Percentiles rank a stretch among this genome's conserved stretches.
These are phyloP conservation scores for Backusella luteola DNA, from an alignment of 192 early-diverging fungal species.

Conservation along the genomic window DNA sequence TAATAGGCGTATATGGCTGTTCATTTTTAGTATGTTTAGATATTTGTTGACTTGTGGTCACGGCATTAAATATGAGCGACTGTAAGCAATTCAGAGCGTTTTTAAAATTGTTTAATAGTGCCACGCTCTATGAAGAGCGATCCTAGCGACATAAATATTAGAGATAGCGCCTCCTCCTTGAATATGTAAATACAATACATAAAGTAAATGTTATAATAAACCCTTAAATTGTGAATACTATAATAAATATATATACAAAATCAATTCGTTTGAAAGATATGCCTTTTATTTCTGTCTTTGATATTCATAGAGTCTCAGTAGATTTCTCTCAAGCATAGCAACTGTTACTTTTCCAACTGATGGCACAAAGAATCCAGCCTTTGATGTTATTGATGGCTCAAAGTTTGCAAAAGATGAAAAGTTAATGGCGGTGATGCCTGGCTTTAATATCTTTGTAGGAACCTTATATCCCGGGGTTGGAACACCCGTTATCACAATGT, in stretches of 20 bases:
- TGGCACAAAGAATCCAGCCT: constrained; percentile 93
- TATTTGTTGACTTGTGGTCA: not conserved
- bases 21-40: not conserved
- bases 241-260: not conserved
- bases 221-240: not conserved
- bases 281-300: constrained; percentile 25
- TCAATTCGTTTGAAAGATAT: not conserved
- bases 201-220: not conserved
- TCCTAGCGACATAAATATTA: no score
- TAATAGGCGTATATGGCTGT: not conserved
- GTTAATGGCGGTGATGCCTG: constrained; percentile 96
- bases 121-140: no score
- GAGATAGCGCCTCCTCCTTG: no score
- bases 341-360: constrained; percentile 98
- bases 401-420: constrained; percentile 98
- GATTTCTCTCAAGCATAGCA: constrained; percentile 97
- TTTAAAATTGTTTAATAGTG: not conserved
- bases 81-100: not conserved
- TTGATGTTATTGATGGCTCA: constrained; percentile 84
- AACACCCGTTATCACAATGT: constrained; percentile 99
- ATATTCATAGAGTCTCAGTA: constrained; percentile 84
- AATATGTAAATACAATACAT: no score
- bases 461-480: constrained; percentile 87
- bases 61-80: not conserved
- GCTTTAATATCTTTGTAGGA: constrained; percentile 78